Evolutionary conservation across 495 filamentous ascomycete genomes (phyloP), one percentile per base, ranked within the genome.

Genomic region (Aspergillus leporis): DNA sequence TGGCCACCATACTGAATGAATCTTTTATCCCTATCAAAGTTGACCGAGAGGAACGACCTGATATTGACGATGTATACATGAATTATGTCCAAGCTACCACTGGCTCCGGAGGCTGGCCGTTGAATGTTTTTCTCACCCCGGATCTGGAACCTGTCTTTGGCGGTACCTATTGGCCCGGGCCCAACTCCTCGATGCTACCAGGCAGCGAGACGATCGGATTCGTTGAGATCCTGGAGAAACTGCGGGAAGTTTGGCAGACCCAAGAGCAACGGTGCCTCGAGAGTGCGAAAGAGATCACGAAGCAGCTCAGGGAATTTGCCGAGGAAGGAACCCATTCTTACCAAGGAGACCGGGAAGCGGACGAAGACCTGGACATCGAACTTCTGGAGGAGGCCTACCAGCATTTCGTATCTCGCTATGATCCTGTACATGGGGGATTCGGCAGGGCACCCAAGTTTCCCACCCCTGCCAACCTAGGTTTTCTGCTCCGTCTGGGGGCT

Each of bases 61-160:
- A 98, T 70, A 85, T 98, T 63, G 94, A 98, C 69, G 88, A 91
- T 53, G 92, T 98, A 57, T 98, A 98, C 70, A 96, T 97, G 90
- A 96, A 97, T 75, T 98, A 95, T 75, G 90, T 95, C 31, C 91
- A 96, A 76, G 93, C 93, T 5, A 93, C 93, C 16, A 96, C 88
- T 36, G 92, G 91, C 19, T 91, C 88, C 2, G 95, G 92, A 3
- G 94, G 94, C 25, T 98, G 95, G 95, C 94, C 94, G 12, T 79
- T 98, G 47, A 98, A 97, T 70, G 90, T 97, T 21, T 98, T 98
- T 68, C 80, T 98, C 25, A 98, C 95, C 0, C 95, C 95, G 0
- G 86, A 93, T 64, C 82, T 98, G 6, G 88, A 97, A 60, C 94
- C 94, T 0, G 86, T 98, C 21, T 98, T 97, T 71, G 95, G 95